Base-by-base conservation (phyloP, 2,329 filamentous ascomycete species). In the Aspergillus intermedius region DNA sequence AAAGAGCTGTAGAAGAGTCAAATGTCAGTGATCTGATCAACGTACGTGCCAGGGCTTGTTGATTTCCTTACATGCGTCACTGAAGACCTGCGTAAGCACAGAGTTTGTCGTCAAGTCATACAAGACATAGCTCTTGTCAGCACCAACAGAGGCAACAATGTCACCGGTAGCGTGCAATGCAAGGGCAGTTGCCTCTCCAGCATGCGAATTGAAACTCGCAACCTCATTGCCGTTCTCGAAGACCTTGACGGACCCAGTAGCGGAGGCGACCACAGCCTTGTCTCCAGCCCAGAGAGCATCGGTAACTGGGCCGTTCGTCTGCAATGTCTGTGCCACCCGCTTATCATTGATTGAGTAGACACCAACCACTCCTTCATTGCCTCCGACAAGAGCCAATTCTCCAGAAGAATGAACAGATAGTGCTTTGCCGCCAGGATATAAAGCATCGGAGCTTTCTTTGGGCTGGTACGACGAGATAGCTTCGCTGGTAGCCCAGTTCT, bases 41-140 rank as follows among this genome's bases (percentile, higher is more conserved):
- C 25, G 8, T 7, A 8, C 23, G 8, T 5, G 15, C 13, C 8
- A 8, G 32, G 28, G 35, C 40, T 25, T 46, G 42, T 6, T 21
- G 37, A 7, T 12, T 45, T 32, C 77, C 85, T 71, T 80, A 93
- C 89, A 80, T 54, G 86, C 79, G 68, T 91, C 85, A 21, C 84
- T 86, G 66, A 86, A 93, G 39, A 91, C 81, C 57, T 91, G 88
- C 47, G 84, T 86, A 42, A 91, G 81, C 22, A 83, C 80, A 61
- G 83, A 80, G 62, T 82, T 76, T 3, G 75, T 77, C 17, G 77
- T 69, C 35, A 96, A 69, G 56, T 97, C 89, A 69, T 97, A 96
- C 53, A 97, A 82, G 2, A 91, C 82, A 62, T 95, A 90, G 68
- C 87, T 91, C 80, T 95, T 96, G 68, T 98, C 93, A 1, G 83